Base-by-base conservation (phyloP, 345 rosid species). In the Populus pruinosa region DNA sequence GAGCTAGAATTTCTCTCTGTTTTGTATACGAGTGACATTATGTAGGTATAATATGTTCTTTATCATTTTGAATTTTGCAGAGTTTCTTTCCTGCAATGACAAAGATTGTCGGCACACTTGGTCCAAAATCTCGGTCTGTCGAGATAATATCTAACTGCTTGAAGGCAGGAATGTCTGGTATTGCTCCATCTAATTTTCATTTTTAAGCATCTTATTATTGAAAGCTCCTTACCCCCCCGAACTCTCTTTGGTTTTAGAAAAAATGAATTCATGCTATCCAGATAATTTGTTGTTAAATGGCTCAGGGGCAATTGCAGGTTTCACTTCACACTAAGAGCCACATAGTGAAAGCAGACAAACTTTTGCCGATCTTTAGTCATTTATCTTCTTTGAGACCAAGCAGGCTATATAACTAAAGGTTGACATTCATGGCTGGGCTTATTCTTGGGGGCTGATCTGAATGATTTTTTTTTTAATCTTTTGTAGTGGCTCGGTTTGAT, bases 101-200 rank as follows among this genome's bases (percentile, higher is more conserved):
- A 62, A 95, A 95, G 91, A 91, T 93, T 77, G 96, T 95, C 39
- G 99, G 99, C 63, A 95, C 98, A 61, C 92, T 95, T 29, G 99
- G 99, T 67, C 89, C 96, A 0, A 89, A 82, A 78, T 93, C 99
- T 76, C 89, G 94, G 81, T 89, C 98, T 72, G 89, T 88, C 5
- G 98, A 91, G 25, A 79, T 85, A 70, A 87, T 95, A 70, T 89
- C 97, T 43, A 88, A 88, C 4, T 95, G 98, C 77, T 90, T 95
- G 71, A 91, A 89, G 80, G 95, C 96, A 56, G 97, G 98, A 79
- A 93, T 95, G 99, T 95, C 98, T 3, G 98, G 97, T 91, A 84
- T 61, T 55, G 17, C 27, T 18, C 65, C 44, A 21, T 56, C 67
- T 17, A 12, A 62, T 74, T 8, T 9, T 12, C 29, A 35, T 38